Evolutionary conservation across 495 filamentous ascomycete species (phyloP), one percentile per base, ranked within the genome.

Genomic region (Aspergillus leporis): DNA sequence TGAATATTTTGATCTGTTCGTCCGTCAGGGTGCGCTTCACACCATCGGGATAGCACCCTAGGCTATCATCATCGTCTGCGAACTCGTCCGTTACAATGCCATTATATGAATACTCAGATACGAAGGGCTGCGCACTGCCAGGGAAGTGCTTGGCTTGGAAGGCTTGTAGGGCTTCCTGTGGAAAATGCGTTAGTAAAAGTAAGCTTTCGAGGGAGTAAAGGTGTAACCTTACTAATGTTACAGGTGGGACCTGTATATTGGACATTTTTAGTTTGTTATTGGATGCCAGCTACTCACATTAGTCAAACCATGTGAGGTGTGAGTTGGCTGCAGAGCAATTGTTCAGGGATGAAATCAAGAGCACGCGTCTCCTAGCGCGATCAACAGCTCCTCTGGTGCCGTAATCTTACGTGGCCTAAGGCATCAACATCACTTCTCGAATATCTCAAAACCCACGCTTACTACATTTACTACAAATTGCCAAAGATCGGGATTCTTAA

Each of bases 21-120:
- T 97, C 90, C 2, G 95, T 98, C 51, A 98, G 76, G 7, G 92
- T 97, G 6, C 95, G 87, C 70, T 96, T 96, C 54, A 86, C 84
- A 14, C 95, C 93, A 62, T 98, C 93, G 6, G 82, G 76, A 67
- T 97, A 98, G 71, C 92, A 94, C 22, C 93, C 95, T 13, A 97
- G 81, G 8, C 78, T 87, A 62, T 94, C 78, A 18, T 78, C 63
- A 14, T 64, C 53, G 36, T 70, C 59, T 4, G 71, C 60, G 7
- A 78, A 63, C 28, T 77, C 66, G 21, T 76, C 68, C 38, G 63
- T 56, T 32, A 60, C 51, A 31, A 64, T 46, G 48, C 68, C 57
- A 60, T 45, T 70, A 54, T 50, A 75, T 61, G 49, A 53, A 25
- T 61, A 21, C 12, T 54, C 22, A 28, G 55, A 45, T 12, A 50